Evolutionary conservation across 352 stramenopile species (phyloP).

Genomic region (Pythium chondricola): DNA sequence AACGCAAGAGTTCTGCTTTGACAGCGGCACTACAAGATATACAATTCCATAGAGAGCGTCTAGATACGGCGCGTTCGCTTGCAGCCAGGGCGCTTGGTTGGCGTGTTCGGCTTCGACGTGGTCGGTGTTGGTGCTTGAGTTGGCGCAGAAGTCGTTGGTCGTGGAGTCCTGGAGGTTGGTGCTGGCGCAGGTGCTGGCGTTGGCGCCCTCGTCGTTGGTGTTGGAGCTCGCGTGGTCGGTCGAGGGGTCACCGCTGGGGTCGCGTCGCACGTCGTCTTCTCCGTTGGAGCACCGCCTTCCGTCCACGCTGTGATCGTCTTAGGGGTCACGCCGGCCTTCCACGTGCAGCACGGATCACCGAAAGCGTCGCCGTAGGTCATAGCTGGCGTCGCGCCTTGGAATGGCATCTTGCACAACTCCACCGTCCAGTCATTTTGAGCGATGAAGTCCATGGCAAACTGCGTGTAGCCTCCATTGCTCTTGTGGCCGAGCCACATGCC

Average conservation of each 20-base stretch:
- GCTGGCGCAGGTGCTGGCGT: background rate
- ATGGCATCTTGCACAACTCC: constrained; percentile 1
- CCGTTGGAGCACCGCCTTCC: background rate
- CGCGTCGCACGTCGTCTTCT: constrained; percentile 1
- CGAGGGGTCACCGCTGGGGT: background rate
- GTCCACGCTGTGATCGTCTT: constrained; percentile 7
- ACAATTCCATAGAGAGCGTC: too few relatives aligned
- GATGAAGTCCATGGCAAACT: constrained; percentile 8
- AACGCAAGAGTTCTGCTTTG: too few relatives aligned
- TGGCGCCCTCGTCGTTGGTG: background rate
- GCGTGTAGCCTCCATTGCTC: constrained; percentile 1
- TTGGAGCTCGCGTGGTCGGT: background rate
- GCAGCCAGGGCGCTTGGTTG: background rate
- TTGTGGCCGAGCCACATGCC: constrained; percentile 12
- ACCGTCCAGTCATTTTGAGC: constrained; percentile 2
- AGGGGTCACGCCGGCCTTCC: constrained; percentile 1
- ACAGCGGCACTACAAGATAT: too few relatives aligned
- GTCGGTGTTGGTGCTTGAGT: background rate
- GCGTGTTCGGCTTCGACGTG: background rate
- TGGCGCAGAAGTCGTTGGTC: background rate
- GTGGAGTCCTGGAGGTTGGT: background rate
- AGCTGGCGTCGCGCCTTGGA: background rate
- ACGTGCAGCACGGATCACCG: constrained; percentile 12
- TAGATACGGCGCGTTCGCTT: background rate
- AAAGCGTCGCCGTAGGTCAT: constrained; percentile 11